Evolutionary conservation across 164 flowering plant species (phyloP).

Genomic region (Aristolochia californica): DNA sequence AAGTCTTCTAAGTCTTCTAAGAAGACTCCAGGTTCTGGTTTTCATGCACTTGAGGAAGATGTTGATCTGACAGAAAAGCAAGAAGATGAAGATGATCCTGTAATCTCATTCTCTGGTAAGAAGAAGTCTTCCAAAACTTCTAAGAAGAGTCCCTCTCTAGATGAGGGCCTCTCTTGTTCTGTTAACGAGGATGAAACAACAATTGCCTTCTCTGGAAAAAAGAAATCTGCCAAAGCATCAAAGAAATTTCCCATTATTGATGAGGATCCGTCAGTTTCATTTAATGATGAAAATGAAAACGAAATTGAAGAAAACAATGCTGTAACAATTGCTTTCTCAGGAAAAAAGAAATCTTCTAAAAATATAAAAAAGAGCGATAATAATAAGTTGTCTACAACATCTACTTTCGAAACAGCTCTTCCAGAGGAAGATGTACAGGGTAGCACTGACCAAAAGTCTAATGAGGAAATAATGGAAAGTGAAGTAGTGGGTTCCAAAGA

Average conservation of each 20-base stretch:
- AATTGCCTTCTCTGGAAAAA: slow-evolving; percentile 34
- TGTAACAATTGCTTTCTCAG: slow-evolving; percentile 24
- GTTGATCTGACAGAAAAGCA: not conserved
- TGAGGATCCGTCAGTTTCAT: slow-evolving; percentile 17
- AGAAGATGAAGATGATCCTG: slow-evolving; percentile 25
- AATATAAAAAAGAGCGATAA: not conserved
- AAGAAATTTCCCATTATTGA: not conserved
- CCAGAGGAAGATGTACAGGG: slow-evolving; percentile 18
- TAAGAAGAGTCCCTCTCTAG: slow-evolving; percentile 5
- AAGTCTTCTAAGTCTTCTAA: slow-evolving; percentile 13
- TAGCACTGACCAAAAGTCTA: slow-evolving; percentile 13
- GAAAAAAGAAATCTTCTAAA: slow-evolving; percentile 33
- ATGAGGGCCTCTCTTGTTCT: not conserved
- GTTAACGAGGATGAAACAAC: slow-evolving; percentile 20
- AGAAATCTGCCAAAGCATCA: slow-evolving; percentile 17
- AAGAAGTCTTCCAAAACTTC: slow-evolving; percentile 22
- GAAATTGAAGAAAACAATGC: slow-evolving; percentile 22
- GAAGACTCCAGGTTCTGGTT: slow-evolving; percentile 7
- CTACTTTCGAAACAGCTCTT: not conserved
- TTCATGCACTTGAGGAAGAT: slow-evolving; percentile 13
- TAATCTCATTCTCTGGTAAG: slow-evolving; percentile 31
- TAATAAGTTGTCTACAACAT: slow-evolving; percentile 17
- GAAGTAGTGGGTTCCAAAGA: slow-evolving; percentile 17
- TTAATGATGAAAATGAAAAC: slow-evolving; percentile 9
- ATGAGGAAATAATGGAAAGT: slow-evolving; percentile 1